A percentile compares a stretch with the other conserved stretches of the same genome.
These are phyloP conservation scores for Fusarium sp. DNA, from an alignment of 2,329 filamentous ascomycete genomes.

Conservation along the genomic window DNA sequence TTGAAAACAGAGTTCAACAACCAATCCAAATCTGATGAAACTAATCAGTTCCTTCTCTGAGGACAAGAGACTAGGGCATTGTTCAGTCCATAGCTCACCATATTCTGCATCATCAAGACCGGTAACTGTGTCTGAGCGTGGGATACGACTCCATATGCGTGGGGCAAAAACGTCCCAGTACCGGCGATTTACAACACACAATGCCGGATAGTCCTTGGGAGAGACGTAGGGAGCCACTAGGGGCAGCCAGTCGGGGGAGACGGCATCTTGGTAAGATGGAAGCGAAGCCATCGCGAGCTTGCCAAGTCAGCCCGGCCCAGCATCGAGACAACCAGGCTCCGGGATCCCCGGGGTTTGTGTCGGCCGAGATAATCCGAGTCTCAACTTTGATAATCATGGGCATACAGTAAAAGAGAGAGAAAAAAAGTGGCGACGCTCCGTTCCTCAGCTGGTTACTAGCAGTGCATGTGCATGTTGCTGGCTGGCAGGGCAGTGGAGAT, in stretches of 20 bases:
- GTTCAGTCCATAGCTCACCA: conserved; percentile 50
- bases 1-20: conserved; percentile 57
- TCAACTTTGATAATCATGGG: too few relatives aligned
- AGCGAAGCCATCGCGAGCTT: conserved; percentile 46
- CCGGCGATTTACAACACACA: conserved; percentile 59
- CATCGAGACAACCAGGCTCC: not conserved
- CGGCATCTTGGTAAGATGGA: conserved; percentile 65
- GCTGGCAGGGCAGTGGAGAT: not conserved
- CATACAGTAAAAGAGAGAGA: not conserved
- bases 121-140: conserved; percentile 51
- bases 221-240: conserved; percentile 58
- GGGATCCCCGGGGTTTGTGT: not conserved
- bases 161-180: conserved; percentile 62
- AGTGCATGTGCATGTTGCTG: not conserved
- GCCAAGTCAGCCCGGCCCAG: not conserved
- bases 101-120: conserved; percentile 57
- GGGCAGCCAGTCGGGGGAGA: conserved; percentile 58
- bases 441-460: conserved; percentile 15
- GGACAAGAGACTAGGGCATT: not conserved
- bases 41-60: not conserved
- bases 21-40: conserved; percentile 58
- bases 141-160: conserved; percentile 62
- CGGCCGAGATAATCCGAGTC: not conserved
- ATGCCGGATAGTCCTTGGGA: conserved; percentile 52
- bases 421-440: not conserved